Percentiles rank a stretch among this genome's conserved stretches.
phyloP scores from a whole-genome alignment of 2,329 filamentous ascomycete genomes.

The Neoscytalidium dimidiatum region DNA sequence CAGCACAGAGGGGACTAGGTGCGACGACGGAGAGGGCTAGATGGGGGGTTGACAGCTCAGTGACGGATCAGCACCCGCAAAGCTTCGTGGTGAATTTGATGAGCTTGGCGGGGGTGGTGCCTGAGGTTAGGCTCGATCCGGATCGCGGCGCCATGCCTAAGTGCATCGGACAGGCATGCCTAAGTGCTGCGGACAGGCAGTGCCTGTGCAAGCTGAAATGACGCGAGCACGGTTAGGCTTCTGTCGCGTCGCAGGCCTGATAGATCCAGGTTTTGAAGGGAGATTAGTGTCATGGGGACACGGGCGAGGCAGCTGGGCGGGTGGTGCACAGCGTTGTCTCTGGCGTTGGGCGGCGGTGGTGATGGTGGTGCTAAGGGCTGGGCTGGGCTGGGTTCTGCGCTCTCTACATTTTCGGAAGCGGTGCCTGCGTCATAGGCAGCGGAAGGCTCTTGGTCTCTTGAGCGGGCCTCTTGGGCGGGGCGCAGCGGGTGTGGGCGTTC shows the following conservation, averaged over 20 bases:
- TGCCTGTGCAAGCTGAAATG: not conserved
- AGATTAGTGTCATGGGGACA: not conserved
- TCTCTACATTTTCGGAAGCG: not conserved
- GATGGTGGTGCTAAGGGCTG: not conserved
- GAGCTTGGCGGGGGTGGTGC: conserved; percentile 4
- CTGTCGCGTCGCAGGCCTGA: not conserved
- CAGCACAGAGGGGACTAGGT: not conserved
- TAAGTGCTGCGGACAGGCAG: not conserved
- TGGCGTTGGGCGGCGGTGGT: not conserved
- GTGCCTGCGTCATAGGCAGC: conserved; percentile 6
- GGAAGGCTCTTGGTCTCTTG: not conserved
- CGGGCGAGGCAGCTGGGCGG: not conserved
- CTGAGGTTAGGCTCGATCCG: conserved; percentile 2
- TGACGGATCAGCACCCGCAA: not conserved
- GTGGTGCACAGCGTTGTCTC: not conserved
- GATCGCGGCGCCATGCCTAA: not conserved
- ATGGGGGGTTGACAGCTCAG: not conserved
- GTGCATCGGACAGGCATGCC: too few species aligned
- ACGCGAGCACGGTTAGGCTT: not conserved
- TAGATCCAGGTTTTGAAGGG: not conserved
- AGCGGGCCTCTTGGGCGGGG: not conserved
- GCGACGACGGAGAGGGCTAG: not conserved
- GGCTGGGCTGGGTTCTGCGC: not conserved
- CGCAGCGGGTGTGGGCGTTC: not conserved
- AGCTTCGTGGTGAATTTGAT: not conserved